phyloP scores from a whole-genome alignment of 768 basidiomycete species.

The Mycena rebaudengoi region DNA sequence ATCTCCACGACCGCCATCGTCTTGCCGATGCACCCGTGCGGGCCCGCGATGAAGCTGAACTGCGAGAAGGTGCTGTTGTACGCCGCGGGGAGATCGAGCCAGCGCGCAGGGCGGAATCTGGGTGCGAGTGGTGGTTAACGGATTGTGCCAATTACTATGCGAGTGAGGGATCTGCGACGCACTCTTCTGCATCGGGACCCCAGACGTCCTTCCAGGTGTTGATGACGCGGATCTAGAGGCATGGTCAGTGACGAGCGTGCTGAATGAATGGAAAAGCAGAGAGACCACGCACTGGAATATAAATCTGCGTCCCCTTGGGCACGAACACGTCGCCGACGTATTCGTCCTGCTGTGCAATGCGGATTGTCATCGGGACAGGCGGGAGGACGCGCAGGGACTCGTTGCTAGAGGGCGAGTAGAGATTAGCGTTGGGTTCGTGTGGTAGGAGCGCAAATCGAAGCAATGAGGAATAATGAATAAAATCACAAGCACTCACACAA shows the following conservation, averaged over 20 bases:
- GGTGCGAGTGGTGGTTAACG: neutral
- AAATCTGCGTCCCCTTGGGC: slow-evolving; percentile 53
- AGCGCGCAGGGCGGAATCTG: slow-evolving; percentile 57
- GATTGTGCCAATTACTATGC: neutral
- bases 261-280: neutral
- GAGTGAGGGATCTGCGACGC: too few relatives aligned
- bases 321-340: slow-evolving; percentile 52
- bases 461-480: too few relatives aligned
- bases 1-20: slow-evolving; percentile 59
- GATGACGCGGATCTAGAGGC: slow-evolving; percentile 52
- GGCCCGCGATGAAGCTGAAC: slow-evolving; percentile 54
- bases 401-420: slow-evolving; percentile 36
- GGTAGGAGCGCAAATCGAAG: too few relatives aligned
- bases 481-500: slow-evolving; percentile 41
- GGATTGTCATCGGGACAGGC: slow-evolving; percentile 49
- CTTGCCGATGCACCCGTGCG: slow-evolving; percentile 57
- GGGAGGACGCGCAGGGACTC: slow-evolving; percentile 51
- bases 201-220: slow-evolving; percentile 59
- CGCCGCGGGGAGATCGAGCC: slow-evolving; percentile 48
- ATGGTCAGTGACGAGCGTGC: neutral
- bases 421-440: neutral
- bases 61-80: slow-evolving; percentile 48
- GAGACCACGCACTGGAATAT: slow-evolving; percentile 45
- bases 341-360: slow-evolving; percentile 47
- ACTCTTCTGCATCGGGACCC: slow-evolving; percentile 61